Percentiles rank a stretch among this genome's conserved stretches.
phyloP scores from a whole-genome alignment of 2,329 filamentous ascomycete species.

The Harringtonia lauricola region DNA sequence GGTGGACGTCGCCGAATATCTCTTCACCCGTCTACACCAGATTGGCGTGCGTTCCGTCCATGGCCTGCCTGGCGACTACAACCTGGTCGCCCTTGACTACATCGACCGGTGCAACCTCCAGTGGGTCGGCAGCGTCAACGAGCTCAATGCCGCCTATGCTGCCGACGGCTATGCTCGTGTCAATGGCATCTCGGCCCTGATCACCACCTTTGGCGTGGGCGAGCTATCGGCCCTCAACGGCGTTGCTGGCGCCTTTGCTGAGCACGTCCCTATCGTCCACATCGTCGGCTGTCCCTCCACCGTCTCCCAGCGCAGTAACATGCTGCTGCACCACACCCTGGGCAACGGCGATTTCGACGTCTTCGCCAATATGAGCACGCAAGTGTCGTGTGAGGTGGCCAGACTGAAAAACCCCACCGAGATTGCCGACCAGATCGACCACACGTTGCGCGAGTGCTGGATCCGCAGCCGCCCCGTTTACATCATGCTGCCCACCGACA shows the following conservation, averaged over 20 bases:
- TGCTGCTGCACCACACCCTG: slow-evolving; percentile 38
- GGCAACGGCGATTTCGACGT: slow-evolving; percentile 47
- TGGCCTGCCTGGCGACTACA: slow-evolving; percentile 42
- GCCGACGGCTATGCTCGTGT: slow-evolving; percentile 50
- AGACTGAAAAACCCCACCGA: slow-evolving; percentile 60
- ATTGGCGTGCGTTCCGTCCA: slow-evolving; percentile 36
- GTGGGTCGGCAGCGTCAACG: slow-evolving; percentile 41
- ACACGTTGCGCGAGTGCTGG: slow-evolving; percentile 65
- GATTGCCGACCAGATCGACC: slow-evolving; percentile 66
- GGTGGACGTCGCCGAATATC: slow-evolving; percentile 45
- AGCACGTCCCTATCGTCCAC: slow-evolving; percentile 43
- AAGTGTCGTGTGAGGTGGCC: slow-evolving; percentile 60
- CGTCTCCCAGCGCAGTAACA: slow-evolving; percentile 13
- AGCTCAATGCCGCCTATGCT: slow-evolving; percentile 47
- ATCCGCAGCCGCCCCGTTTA: slow-evolving; percentile 69
- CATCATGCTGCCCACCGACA: slow-evolving; percentile 72
- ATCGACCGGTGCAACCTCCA: slow-evolving; percentile 31
- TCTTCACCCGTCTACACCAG: slow-evolving; percentile 36
- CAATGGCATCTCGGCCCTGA: slow-evolving; percentile 41
- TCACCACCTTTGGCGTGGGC: slow-evolving; percentile 50
- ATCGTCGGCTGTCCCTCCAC: slow-evolving; percentile 28
- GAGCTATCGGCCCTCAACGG: slow-evolving; percentile 44
- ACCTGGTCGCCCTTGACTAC: slow-evolving; percentile 40
- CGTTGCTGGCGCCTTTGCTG: slow-evolving; percentile 44
- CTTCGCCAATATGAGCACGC: slow-evolving; percentile 66